Base-by-base conservation (phyloP, 768 basidiomycete species). In the Serendipita sp. region DNA sequence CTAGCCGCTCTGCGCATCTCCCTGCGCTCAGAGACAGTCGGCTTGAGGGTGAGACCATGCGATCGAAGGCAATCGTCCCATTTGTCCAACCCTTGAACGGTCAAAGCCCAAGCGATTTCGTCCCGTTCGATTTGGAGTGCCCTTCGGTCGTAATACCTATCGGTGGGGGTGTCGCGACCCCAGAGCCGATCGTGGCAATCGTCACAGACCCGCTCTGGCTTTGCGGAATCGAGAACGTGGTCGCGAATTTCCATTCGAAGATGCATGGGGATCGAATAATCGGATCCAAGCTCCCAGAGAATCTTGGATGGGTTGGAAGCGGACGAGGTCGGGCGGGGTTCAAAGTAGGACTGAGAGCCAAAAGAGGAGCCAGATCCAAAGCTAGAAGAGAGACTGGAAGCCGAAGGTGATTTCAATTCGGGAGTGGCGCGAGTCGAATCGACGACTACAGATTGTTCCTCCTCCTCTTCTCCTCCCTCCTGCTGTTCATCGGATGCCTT, bases 61-160 rank as follows among this genome's bases (percentile, higher is more conserved):
- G 23, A n/a, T 4, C 56, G 56, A 28, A 60, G 34, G 10, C 30
- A 34, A 2, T 30, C 56, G 36, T 60, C 56, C 56, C 56, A 60
- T 35, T 60, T 28, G 16, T 60, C 56, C 30, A 60, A 18, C 1
- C 56, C 56, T 1, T 34, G 56, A 1, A 60, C 28, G 28, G 28
- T 30, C 28, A 60, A 35, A 11, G 56, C 56, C 56, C 56, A 60
- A 4, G 56, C 56, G n/a, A 60, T 60, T n/a, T 60, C 56, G 23
- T 60, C 56, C 28, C 56, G 56, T 18, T 60, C 28, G 18, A n/a
- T n/a, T 10, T 30, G 16, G 36, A 60, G 36, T 10, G 56, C 56
- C 8, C 56, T 3, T 32, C 56, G 56, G 56, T 23, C 34, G 34
- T 60, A 34, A 38, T 60, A 38, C 4, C 34, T 4, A 10, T 60